These are phyloP conservation scores for Tolypocladium nubicola DNA, from an alignment of 2,329 filamentous ascomycete species.

Conservation along the genomic window DNA sequence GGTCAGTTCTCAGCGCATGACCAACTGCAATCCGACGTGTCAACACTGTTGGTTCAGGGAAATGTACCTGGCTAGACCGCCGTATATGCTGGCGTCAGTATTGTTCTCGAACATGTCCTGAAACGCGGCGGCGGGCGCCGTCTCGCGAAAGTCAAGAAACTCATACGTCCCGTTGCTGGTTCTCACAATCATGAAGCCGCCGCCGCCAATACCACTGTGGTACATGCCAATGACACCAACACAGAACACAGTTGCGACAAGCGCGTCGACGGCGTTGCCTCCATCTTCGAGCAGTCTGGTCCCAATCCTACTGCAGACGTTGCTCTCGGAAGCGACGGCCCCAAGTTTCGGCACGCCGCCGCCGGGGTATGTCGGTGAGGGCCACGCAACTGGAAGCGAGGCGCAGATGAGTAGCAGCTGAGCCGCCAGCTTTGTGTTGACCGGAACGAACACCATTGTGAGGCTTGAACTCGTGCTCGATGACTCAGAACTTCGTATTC, in stretches of 20 bases:
- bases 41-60: not conserved
- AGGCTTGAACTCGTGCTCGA: not conserved
- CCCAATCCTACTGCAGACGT: constrained; percentile 49
- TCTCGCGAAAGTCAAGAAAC: constrained; percentile 77
- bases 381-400: not conserved
- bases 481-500: not conserved
- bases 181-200: constrained; percentile 69
- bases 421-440: not conserved
- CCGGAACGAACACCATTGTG: not conserved
- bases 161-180: constrained; percentile 58
- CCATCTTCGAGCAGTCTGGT: constrained; percentile 44
- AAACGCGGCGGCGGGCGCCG: constrained; percentile 66
- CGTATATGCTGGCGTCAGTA: constrained; percentile 49
- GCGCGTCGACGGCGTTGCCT: constrained; percentile 57
- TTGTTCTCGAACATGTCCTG: constrained; percentile 75
- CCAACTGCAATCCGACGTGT: not conserved
- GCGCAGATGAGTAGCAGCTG: not conserved
- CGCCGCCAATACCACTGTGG: constrained; percentile 63
- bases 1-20: not conserved
- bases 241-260: constrained; percentile 54
- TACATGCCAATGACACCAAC: constrained; percentile 56
- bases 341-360: constrained; percentile 25
- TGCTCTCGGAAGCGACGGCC: constrained; percentile 51
- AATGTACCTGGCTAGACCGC: constrained; percentile 62
- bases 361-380: not conserved